A percentile compares a stretch with the other conserved stretches of the same genome.
Evolutionary conservation across 257 asterid species (phyloP).

Genomic region (Echites panduratus): DNA sequence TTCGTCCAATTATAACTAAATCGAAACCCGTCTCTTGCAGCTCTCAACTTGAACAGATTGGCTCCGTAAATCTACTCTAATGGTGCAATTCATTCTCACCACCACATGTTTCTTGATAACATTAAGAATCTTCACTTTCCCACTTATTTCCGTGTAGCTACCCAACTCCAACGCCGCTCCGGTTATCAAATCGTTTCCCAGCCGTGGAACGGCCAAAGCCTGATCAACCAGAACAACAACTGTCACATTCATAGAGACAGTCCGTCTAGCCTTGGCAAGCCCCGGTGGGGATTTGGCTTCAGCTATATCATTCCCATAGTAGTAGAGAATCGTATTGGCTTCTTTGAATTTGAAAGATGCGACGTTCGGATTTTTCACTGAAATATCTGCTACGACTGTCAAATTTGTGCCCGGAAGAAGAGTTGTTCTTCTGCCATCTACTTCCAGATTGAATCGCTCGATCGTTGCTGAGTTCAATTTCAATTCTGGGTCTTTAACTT

Average conservation of each 20-base stretch:
- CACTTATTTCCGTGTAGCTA: conserved; percentile 27
- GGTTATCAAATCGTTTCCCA: conserved; percentile 25
- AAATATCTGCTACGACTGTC: conserved; percentile 26
- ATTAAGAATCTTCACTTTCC: conserved; percentile 36
- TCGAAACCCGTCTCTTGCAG: conserved; percentile 24
- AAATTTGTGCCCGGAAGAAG: conserved; percentile 24
- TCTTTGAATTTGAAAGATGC: conserved; percentile 34
- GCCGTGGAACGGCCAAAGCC: conserved; percentile 10
- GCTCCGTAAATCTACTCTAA: conserved; percentile 30
- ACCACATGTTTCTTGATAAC: conserved; percentile 25
- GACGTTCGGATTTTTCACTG: conserved; percentile 37
- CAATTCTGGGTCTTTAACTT: conserved; percentile 33
- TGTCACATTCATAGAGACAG: conserved; percentile 17
- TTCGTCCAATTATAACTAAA: neutral
- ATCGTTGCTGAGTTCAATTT: conserved; percentile 25
- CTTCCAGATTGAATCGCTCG: conserved; percentile 16
- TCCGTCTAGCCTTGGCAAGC: conserved; percentile 28
- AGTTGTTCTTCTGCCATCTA: neutral
- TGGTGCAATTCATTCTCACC: conserved; percentile 39
- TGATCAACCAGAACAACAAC: conserved; percentile 32
- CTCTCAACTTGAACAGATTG: conserved; percentile 20
- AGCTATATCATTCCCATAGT: conserved; percentile 30
- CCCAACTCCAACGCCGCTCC: conserved; percentile 18
- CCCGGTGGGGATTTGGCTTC: conserved; percentile 28
- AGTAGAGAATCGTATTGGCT: conserved; percentile 26